Base-by-base conservation (phyloP, 176 grass and related monocot genomes). In the Eragrostis nindensis region DNA sequence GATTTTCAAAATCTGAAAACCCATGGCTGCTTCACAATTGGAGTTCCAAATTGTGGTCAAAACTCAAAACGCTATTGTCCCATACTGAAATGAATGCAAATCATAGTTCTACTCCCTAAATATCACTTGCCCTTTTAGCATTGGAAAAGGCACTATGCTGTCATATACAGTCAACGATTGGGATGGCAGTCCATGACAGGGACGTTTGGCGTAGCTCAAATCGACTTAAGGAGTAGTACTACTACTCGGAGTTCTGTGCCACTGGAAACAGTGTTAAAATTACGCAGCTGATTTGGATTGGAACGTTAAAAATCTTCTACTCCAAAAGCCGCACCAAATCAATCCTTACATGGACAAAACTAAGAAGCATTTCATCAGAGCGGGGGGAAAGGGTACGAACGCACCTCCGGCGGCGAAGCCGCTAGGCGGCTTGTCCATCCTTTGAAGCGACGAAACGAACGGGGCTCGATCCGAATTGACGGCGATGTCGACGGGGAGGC, bases 351-450 rank as follows among this genome's bases (percentile, higher is more conserved):
- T 52, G 11, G 1, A 22, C 45, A 17, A 30, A 32, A 82, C 0
- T n/a, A 71, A 82, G 1, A 8, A n/a, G 27, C 25, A 4, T 60
- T 60, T 60, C 3, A 5, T 15, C 39, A 8, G 16, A 6, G 38
- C 25, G 42, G 21, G 26, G 13, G 12, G 12, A 0, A 7, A 39
- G 57, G 11, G 57, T 14, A 61, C 11, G 0, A 14, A 85, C 82
- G 87, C 65, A 91, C 85, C 84, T 87, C 81, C 85, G 29, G 88
- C 72, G 64, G 78, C 83, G 81, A 91, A 91, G 29, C 70, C 69
- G 80, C 78, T 82, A 38, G 83, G 73, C 16, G 88, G 79, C 50
- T 68, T 79, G 59, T 86, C 88, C 88, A 90, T 90, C 73, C 49
- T 68, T 27, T 40, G 6, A 11, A 42, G 68, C 26, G 41, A 24